These are phyloP conservation scores for Picea abies DNA, from an alignment of 83 land plant species.

Conservation along the genomic window DNA sequence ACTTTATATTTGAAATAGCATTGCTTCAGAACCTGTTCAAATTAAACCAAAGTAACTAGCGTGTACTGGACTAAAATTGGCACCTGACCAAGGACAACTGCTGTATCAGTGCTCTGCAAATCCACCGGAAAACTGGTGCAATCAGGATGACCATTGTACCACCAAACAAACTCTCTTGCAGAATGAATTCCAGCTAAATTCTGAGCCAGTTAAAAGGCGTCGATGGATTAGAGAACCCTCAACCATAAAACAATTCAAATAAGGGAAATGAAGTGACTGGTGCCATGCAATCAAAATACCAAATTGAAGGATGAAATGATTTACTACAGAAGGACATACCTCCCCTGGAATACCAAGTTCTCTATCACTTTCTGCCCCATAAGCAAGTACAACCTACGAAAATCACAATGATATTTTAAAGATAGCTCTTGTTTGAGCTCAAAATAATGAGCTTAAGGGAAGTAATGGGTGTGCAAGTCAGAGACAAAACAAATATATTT, in stretches of 20 bases:
- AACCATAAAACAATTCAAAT: background rate
- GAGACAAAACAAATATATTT: background rate
- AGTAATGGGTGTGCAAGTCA: background rate
- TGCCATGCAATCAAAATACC: background rate
- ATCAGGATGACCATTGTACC: slow-evolving; percentile 99
- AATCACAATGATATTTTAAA: background rate
- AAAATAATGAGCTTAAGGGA: background rate
- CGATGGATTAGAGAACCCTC: background rate
- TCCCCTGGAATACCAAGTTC: slow-evolving; percentile 82
- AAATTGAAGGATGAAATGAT: background rate
- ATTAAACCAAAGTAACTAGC: background rate
- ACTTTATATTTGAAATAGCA: too few relatives aligned
- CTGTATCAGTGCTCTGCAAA: slow-evolving; percentile 81
- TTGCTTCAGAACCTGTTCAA: too few relatives aligned
- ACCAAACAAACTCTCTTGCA: slow-evolving; percentile 99
- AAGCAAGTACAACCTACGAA: slow-evolving; percentile 97
- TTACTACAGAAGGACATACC: slow-evolving; percentile 37
- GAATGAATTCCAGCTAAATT: slow-evolving; percentile 76
- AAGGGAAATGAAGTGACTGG: background rate
- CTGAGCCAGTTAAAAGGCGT: slow-evolving; percentile 31
- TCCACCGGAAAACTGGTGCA: slow-evolving; percentile 60
- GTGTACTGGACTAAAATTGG: background rate
- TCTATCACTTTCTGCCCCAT: slow-evolving; percentile 99
- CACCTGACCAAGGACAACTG: slow-evolving; percentile 96
- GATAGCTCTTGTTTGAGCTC: background rate